phyloP scores from a whole-genome alignment of 78 protist genomes.

The Speleostelium caveatum region DNA sequence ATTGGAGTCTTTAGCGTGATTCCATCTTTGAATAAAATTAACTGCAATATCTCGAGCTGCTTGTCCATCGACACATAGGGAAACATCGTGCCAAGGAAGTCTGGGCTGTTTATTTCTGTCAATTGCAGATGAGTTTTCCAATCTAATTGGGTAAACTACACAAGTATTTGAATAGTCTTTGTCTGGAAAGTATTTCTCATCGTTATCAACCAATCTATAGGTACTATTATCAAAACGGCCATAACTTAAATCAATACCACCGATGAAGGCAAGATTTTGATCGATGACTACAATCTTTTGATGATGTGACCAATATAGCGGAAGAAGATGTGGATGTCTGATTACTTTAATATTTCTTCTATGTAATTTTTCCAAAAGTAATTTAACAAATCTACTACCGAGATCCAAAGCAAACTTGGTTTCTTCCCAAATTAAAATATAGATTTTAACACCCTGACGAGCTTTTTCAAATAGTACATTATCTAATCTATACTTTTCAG shows the following conservation, averaged over 20 bases:
- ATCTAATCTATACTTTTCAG: slow-evolving; percentile 54
- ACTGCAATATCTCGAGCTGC: slow-evolving; percentile 82
- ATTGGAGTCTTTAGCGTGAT: slow-evolving; percentile 75
- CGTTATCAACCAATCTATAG: slow-evolving; percentile 15
- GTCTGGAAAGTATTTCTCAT: slow-evolving; percentile 53
- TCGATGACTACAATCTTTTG: slow-evolving; percentile 80
- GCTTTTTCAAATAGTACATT: slow-evolving; percentile 71
- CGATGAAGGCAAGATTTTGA: slow-evolving; percentile 78
- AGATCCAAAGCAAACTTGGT: slow-evolving; percentile 72
- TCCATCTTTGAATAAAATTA: slow-evolving; percentile 92
- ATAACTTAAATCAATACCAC: slow-evolving; percentile 80
- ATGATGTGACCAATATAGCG: slow-evolving; percentile 84
- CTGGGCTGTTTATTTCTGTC: slow-evolving; percentile 68
- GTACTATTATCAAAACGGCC: slow-evolving; percentile 70
- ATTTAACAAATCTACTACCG: slow-evolving; percentile 50
- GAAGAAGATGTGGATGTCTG: slow-evolving; percentile 76
- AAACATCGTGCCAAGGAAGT: slow-evolving; percentile 85
- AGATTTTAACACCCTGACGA: slow-evolving; percentile 80
- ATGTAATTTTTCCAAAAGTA: slow-evolving; percentile 64
- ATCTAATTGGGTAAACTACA: slow-evolving; percentile 35
- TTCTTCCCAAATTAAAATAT: slow-evolving; percentile 76
- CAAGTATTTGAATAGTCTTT: slow-evolving; percentile 54
- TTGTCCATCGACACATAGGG: slow-evolving; percentile 45
- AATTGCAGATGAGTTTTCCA: not conserved
- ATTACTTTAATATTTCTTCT: slow-evolving; percentile 65